Conservation (phyloP, 345 rosid species). For the Dipteronia sinensis region DNA sequence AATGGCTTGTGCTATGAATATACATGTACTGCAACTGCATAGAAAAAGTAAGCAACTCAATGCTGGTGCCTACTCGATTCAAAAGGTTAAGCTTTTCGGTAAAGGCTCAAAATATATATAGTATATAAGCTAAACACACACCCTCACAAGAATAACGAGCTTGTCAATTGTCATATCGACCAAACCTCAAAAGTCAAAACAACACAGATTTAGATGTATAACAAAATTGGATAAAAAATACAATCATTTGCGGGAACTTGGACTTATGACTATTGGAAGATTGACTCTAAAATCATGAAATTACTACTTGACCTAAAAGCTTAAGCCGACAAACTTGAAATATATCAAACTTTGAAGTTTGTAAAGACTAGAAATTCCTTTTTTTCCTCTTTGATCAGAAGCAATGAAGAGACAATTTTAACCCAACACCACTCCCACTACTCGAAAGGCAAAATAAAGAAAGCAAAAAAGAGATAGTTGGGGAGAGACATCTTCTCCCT, state of each 20-base stretch:
- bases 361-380: neutral
- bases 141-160: neutral
- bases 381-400: neutral
- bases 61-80: neutral
- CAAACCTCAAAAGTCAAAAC: neutral
- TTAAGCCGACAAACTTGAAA: neutral
- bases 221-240: neutral
- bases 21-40: neutral
- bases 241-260: neutral
- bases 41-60: neutral
- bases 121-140: neutral
- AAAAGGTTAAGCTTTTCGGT: too few species aligned
- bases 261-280: neutral
- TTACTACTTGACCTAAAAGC: neutral
- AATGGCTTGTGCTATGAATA: neutral
- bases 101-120: too few species aligned
- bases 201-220: neutral
- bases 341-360: neutral
- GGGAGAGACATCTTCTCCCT: conserved; percentile 1
- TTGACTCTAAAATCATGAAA: neutral
- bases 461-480: neutral
- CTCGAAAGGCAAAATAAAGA: neutral
- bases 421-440: neutral
- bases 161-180: neutral
- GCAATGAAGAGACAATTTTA: neutral